Percentiles rank a stretch among this genome's conserved stretches.
These are phyloP conservation scores for Acorus calamus DNA, from an alignment of 106 monocot species.

Conservation along the genomic window DNA sequence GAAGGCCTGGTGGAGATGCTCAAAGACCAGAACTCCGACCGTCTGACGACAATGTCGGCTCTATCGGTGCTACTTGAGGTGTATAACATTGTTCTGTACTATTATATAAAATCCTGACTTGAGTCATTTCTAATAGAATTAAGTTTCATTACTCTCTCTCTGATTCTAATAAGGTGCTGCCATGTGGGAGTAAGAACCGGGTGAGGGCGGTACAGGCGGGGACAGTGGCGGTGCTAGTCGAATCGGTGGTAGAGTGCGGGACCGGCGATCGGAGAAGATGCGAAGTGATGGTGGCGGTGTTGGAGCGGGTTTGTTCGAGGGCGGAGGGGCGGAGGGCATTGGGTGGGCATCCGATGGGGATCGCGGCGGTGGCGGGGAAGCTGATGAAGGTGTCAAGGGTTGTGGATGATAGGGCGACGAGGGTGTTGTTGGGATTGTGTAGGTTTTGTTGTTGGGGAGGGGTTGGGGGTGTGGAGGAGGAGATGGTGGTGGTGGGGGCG, in stretches of 20 bases:
- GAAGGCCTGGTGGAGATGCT: conserved; percentile 22
- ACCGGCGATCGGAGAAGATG: conserved; percentile 13
- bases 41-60: conserved; percentile 8
- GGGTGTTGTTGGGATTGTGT: conserved; percentile 14
- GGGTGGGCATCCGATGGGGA: conserved; percentile 27
- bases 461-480: conserved; percentile 15
- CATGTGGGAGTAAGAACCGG: conserved; percentile 15
- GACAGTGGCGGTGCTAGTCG: conserved; percentile 19
- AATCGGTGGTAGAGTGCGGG: conserved; percentile 25
- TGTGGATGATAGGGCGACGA: conserved; percentile 23
- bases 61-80: conserved; percentile 11
- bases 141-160: too few relatives aligned
- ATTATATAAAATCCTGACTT: too few relatives aligned
- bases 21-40: conserved; percentile 28
- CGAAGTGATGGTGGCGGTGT: conserved; percentile 24
- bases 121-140: too few relatives aligned
- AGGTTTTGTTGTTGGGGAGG: conserved; percentile 1
- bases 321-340: conserved; percentile 38
- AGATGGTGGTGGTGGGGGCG: conserved; percentile 32
- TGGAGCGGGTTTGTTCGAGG: conserved; percentile 15
- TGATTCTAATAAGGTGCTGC: neutral
- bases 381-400: conserved; percentile 17
- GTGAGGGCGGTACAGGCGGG: conserved; percentile 25
- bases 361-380: conserved; percentile 31
- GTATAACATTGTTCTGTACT: neutral